Evolutionary conservation across 2,329 filamentous ascomycete genomes (phyloP), one percentile per base, ranked within the genome.

Genomic region (Penicillium sp.): DNA sequence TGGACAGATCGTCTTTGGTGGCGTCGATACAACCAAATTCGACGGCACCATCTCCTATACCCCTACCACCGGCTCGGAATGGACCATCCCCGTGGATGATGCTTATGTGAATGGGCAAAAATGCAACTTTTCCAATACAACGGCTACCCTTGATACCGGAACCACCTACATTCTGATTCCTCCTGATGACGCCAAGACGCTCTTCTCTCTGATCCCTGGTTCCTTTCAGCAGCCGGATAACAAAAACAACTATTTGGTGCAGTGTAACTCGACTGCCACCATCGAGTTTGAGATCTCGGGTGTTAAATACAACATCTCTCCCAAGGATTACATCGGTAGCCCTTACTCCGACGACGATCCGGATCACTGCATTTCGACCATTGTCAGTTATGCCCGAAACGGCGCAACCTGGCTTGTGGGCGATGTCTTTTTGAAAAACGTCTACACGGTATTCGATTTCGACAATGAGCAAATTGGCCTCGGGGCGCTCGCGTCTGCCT

Each of bases 361-460:
- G 0, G 47, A 46, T 1, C 64, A 66, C 13, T 83, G 80, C 55
- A 58, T 81, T 14, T 91, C 87, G 66, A 90, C 88, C 60, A 80
- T 95, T 30, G 84, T 89, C 45, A 87, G 86, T 1, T 77, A 82
- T 22, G 80, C 86, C 64, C 81, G 88, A 12, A 83, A 89, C 39
- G 71, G 76, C 0, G 76, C 59, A 60, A 65, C 72, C 25, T 95
- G 89, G 89, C 76, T 95, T n/a, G 70, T 95, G 1, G 90, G 90
- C 2, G 89, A 90, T 57, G 81, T 86, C 0, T 95, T 95, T 61
- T 72, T 95, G 53, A 95, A 95, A 74, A 95, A 95, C 59, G 89
- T 95, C 13, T 95, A 95, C 65, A 77, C 82, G 1, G 84, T 93
- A 19, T 95, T 95, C 65, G 90, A 95, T 66, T 81, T 81, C 45